Evolutionary conservation across 768 basidiomycete species (phyloP).

Genomic region (Pleurotus tuber-regium): DNA sequence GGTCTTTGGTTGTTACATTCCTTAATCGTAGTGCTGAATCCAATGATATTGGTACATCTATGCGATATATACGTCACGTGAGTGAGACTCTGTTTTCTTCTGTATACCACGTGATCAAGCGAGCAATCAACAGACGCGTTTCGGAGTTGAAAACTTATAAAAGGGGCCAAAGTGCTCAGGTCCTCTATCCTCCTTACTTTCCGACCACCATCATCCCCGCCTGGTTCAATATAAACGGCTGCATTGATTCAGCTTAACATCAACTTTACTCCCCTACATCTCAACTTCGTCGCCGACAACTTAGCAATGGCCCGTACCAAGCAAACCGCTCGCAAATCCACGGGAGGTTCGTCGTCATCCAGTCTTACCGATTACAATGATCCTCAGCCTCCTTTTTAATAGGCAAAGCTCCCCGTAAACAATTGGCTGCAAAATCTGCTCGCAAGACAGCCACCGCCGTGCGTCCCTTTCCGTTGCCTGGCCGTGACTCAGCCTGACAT

Average conservation of each 20-base stretch:
- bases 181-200: conserved; percentile 17
- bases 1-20: too few species aligned
- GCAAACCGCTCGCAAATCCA: conserved; percentile 77
- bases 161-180: conserved; percentile 20
- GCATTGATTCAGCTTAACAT: neutral
- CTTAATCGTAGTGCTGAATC: too few species aligned
- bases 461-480: neutral
- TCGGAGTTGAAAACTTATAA: conserved; percentile 8
- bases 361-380: neutral
- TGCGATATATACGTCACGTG: too few species aligned
- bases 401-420: conserved; percentile 63
- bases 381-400: neutral
- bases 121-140: conserved; percentile 8
- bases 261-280: conserved; percentile 9
- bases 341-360: conserved; percentile 47
- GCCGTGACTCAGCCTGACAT: too few species aligned
- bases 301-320: conserved; percentile 67
- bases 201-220: conserved; percentile 25
- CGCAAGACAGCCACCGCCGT: conserved; percentile 51
- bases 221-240: neutral
- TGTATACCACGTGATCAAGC: neutral
- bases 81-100: too few species aligned
- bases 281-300: conserved; percentile 6
- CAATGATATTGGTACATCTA: too few species aligned
- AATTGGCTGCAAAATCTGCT: conserved; percentile 58